These are phyloP conservation scores for Aphanoascus verrucosus DNA, from an alignment of 2,329 filamentous ascomycete species.

Conservation along the genomic window DNA sequence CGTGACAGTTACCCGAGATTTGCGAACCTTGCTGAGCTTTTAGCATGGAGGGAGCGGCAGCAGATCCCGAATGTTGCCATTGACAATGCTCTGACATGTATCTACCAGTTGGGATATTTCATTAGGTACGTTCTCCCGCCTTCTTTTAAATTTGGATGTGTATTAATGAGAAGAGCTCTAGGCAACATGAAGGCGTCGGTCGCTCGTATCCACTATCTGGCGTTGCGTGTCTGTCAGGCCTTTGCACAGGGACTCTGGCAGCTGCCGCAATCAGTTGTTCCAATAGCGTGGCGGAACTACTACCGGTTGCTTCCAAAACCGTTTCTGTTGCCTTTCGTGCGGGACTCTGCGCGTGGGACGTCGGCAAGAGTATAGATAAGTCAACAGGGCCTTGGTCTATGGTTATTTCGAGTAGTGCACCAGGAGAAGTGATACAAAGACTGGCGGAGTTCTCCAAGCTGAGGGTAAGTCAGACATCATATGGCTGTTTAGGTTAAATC, in stretches of 20 bases:
- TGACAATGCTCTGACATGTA: background rate
- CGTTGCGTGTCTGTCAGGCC: constrained; percentile 18
- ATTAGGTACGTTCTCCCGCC: background rate
- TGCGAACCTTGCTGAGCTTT: constrained; percentile 2
- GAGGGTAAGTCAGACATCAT: no score
- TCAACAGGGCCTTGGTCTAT: constrained; percentile 4
- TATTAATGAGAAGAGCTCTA: background rate
- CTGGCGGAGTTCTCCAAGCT: no score
- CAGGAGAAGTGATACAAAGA: no score
- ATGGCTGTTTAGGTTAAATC: no score
- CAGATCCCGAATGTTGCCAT: background rate
- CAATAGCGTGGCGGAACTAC: constrained; percentile 24
- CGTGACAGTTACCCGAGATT: constrained; percentile 1
- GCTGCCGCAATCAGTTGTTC: constrained; percentile 25
- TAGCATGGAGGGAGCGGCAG: background rate
- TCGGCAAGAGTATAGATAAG: background rate
- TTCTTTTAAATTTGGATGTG: background rate
- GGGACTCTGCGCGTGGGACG: constrained; percentile 16
- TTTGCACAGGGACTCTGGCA: constrained; percentile 28
- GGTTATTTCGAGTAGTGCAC: background rate
- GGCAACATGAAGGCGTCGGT: background rate
- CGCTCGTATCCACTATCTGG: background rate
- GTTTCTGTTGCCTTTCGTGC: constrained; percentile 28
- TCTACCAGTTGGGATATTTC: background rate
- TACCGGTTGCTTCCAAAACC: constrained; percentile 28